Conservation (phyloP, 148 eudicot genomes). For the Amaranthus hypochondriacus region DNA sequence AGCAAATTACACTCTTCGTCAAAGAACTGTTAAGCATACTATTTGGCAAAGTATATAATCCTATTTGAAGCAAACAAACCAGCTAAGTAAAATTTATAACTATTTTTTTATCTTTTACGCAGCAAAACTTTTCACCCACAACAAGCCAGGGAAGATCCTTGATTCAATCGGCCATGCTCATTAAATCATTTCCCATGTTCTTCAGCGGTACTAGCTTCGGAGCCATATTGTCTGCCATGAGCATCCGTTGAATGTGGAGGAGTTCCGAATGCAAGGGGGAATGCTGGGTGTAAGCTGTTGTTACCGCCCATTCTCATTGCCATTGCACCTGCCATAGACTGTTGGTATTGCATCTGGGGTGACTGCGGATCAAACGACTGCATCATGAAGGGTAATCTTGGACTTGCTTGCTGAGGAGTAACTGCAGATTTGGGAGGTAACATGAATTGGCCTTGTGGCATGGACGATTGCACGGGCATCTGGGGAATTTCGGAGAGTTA, state of each 20-base stretch:
- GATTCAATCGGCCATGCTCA: slow-evolving; percentile 6
- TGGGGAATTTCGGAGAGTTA: slow-evolving; percentile 13
- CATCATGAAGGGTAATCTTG: slow-evolving; percentile 44
- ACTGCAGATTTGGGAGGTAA: slow-evolving; percentile 46
- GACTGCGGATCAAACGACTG: slow-evolving; percentile 49
- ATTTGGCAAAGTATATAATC: background rate
- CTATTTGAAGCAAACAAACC: slow-evolving; percentile 14
- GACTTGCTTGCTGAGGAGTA: slow-evolving; percentile 40
- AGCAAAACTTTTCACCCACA: slow-evolving; percentile 1
- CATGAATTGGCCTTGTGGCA: slow-evolving; percentile 49
- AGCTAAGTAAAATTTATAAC: background rate
- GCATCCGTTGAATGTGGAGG: slow-evolving; percentile 32
- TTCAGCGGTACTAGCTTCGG: slow-evolving; percentile 37
- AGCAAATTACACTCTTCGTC: slow-evolving; percentile 5
- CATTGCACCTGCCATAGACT: slow-evolving; percentile 41
- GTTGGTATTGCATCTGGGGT: slow-evolving; percentile 35
- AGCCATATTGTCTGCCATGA: slow-evolving; percentile 35
- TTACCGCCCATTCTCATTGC: slow-evolving; percentile 34
- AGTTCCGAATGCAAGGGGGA: slow-evolving; percentile 34
- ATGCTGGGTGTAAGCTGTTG: slow-evolving; percentile 33
- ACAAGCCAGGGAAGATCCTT: slow-evolving; percentile 7
- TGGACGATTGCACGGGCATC: slow-evolving; percentile 39
- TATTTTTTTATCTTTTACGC: slow-evolving; percentile 13
- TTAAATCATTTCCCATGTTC: slow-evolving; percentile 22
- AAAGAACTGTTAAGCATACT: background rate